A percentile compares a stretch with the other conserved stretches of the same genome.
Evolutionary conservation across 495 filamentous ascomycete genomes (phyloP).

Genomic region (Bacidia gigantensis): DNA sequence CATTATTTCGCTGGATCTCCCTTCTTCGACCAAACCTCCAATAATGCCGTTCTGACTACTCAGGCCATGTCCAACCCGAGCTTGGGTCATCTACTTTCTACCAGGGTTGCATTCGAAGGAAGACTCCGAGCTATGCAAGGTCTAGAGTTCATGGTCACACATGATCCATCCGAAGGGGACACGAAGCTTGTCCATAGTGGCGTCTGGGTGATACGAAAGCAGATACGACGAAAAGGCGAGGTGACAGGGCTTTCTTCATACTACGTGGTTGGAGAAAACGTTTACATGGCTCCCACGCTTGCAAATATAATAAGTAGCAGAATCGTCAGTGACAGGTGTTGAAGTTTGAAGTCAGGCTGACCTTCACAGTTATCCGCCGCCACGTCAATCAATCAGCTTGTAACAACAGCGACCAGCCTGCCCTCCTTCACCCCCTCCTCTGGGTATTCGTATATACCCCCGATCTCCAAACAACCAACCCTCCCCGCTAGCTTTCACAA

Average conservation of each 20-base stretch:
- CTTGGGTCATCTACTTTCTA: slow-evolving; percentile 48
- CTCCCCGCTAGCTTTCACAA: slow-evolving; percentile 20
- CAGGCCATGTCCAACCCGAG: slow-evolving; percentile 62
- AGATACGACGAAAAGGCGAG: slow-evolving; percentile 59
- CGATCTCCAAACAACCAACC: slow-evolving; percentile 26
- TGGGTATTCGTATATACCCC: slow-evolving; percentile 60
- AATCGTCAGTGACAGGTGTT: slow-evolving; percentile 36
- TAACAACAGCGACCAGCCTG: slow-evolving; percentile 46
- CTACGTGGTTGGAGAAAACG: slow-evolving; percentile 69
- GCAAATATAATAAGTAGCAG: slow-evolving; percentile 62
- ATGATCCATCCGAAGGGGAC: slow-evolving; percentile 52
- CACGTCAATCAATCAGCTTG: slow-evolving; percentile 51
- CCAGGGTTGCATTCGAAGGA: slow-evolving; percentile 66
- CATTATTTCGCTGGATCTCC: slow-evolving; percentile 84
- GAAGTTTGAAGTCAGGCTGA: slow-evolving; percentile 14
- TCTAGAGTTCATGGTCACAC: slow-evolving; percentile 66
- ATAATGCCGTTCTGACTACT: slow-evolving; percentile 63
- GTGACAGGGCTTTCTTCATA: slow-evolving; percentile 63
- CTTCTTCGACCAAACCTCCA: slow-evolving; percentile 81
- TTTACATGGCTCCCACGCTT: slow-evolving; percentile 80
- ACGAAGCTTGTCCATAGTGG: slow-evolving; percentile 43
- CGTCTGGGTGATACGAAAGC: slow-evolving; percentile 88
- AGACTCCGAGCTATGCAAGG: slow-evolving; percentile 67
- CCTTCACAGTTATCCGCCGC: slow-evolving; percentile 43
- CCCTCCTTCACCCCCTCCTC: slow-evolving; percentile 58